phyloP scores from a whole-genome alignment of 371 early-diverging fungal genomes.

The Phascolomyces articulosus region DNA sequence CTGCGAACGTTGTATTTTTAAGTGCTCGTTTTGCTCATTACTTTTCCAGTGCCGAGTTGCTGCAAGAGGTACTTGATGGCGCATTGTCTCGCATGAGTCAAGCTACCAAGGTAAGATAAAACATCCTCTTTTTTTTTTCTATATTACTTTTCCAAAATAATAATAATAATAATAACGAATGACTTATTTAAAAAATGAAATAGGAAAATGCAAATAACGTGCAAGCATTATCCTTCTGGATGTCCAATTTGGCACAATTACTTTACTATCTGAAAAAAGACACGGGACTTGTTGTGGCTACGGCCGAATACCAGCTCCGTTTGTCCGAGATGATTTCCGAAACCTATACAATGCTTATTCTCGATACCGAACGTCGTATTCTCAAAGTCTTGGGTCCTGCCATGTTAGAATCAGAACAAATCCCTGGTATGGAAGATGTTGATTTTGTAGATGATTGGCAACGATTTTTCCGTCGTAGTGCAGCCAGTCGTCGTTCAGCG shows the following conservation, averaged over 20 bases:
- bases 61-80: constrained; percentile 69
- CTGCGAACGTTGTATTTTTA: constrained; percentile 88
- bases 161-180: no score
- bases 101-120: constrained; percentile 56
- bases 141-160: neutral
- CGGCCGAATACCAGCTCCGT: constrained; percentile 61
- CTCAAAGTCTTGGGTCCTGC: constrained; percentile 61
- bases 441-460: constrained; percentile 63
- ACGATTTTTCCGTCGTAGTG: constrained; percentile 40
- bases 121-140: neutral
- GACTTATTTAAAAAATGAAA: no score
- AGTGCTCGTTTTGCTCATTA: constrained; percentile 89
- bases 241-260: constrained; percentile 73
- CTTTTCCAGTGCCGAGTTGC: constrained; percentile 71
- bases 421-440: constrained; percentile 68
- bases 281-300: constrained; percentile 59
- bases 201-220: constrained; percentile 29
- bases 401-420: constrained; percentile 69
- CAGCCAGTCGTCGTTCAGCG: constrained; percentile 7
- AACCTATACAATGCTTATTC: constrained; percentile 62
- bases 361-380: constrained; percentile 59
- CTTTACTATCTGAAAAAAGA: constrained; percentile 83
- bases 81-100: constrained; percentile 62
- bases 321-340: constrained; percentile 73
- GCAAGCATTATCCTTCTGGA: constrained; percentile 67